A percentile compares a stretch with the other conserved stretches of the same genome.
These are phyloP conservation scores for Amanita rubescens DNA, from an alignment of 768 basidiomycete species.

Conservation along the genomic window DNA sequence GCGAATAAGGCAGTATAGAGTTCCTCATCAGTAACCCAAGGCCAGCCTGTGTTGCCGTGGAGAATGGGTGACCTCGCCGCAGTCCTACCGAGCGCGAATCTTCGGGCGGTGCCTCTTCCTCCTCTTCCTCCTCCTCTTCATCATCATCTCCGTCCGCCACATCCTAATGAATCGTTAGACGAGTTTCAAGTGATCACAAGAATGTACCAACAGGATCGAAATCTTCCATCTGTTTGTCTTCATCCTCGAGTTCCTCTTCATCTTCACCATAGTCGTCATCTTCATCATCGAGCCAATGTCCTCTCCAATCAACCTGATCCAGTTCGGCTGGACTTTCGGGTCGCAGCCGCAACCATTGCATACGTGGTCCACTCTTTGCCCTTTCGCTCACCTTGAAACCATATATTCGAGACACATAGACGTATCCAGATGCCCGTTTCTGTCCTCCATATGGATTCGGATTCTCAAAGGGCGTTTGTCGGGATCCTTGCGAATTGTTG, in stretches of 20 bases:
- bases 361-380: constrained; percentile 90
- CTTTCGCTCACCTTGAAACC: constrained; percentile 97
- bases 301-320: constrained; percentile 85
- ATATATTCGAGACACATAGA: constrained; percentile 91
- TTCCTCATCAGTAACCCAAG: neutral
- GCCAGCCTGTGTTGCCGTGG: constrained; percentile 12
- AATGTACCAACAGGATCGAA: constrained; percentile 63
- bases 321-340: constrained; percentile 76
- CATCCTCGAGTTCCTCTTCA: constrained; percentile 51
- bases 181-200: neutral
- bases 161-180: constrained; percentile 29
- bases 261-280: constrained; percentile 58
- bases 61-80: constrained; percentile 17
- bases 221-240: constrained; percentile 77
- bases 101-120: constrained; percentile 38
- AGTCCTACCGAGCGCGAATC: constrained; percentile 25
- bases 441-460: constrained; percentile 88
- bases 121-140: constrained; percentile 57
- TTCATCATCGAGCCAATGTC: constrained; percentile 73
- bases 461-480: constrained; percentile 64
- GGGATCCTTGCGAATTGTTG: constrained; percentile 38
- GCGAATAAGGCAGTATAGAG: neutral
- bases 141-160: constrained; percentile 49
- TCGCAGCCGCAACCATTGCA: constrained; percentile 91
- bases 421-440: constrained; percentile 77